phyloP scores from a whole-genome alignment of 768 basidiomycete genomes.

The Suillus tomentosus region DNA sequence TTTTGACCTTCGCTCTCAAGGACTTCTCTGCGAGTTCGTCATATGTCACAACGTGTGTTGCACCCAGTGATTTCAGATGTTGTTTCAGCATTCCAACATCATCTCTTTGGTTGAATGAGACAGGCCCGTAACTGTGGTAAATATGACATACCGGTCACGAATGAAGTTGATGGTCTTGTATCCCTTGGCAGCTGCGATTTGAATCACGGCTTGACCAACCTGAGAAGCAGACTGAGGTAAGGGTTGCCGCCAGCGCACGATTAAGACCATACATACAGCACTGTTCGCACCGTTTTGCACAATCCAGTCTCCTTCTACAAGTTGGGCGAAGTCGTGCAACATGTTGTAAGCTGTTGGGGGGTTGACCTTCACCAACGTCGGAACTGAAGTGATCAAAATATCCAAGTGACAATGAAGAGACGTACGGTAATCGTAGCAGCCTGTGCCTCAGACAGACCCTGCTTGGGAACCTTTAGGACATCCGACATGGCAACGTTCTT shows the following conservation, averaged over 20 bases:
- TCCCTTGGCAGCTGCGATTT: slow-evolving; percentile 73
- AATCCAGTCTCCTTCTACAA: slow-evolving; percentile 75
- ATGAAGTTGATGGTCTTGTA: slow-evolving; percentile 83
- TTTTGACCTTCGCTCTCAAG: slow-evolving; percentile 54
- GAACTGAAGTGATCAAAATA: neutral
- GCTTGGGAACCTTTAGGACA: slow-evolving; percentile 59
- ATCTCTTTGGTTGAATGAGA: slow-evolving; percentile 40
- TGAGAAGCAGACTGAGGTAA: slow-evolving; percentile 27
- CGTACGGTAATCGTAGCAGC: slow-evolving; percentile 78
- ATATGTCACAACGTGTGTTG: slow-evolving; percentile 76
- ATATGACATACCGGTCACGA: slow-evolving; percentile 56
- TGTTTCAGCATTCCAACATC: slow-evolving; percentile 51
- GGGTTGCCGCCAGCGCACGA: neutral
- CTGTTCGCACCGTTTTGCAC: slow-evolving; percentile 88
- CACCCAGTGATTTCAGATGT: slow-evolving; percentile 63
- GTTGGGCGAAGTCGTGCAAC: slow-evolving; percentile 66
- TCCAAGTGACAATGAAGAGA: slow-evolving; percentile 6
- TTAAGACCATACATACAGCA: slow-evolving; percentile 59
- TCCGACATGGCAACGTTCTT: slow-evolving; percentile 56
- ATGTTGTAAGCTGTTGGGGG: slow-evolving; percentile 84
- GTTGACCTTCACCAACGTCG: slow-evolving; percentile 56
- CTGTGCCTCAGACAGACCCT: slow-evolving; percentile 54
- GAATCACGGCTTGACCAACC: slow-evolving; percentile 87
- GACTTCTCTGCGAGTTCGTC: slow-evolving; percentile 65
- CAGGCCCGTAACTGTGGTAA: slow-evolving; percentile 7